phyloP scores from a whole-genome alignment of 2,329 filamentous ascomycete species.

The Cercospora berteroae region DNA sequence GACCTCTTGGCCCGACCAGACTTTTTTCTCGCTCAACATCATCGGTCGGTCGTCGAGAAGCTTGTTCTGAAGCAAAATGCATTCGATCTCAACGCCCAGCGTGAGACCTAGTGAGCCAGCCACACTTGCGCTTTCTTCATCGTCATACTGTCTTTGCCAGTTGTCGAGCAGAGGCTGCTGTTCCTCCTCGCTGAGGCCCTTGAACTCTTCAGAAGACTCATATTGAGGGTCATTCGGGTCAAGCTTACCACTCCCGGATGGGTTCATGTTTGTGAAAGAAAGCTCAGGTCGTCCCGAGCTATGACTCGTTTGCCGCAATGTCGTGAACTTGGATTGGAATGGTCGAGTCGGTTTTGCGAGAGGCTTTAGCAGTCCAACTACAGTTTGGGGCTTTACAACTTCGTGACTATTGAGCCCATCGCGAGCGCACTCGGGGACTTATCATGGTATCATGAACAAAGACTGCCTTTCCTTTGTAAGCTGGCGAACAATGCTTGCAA shows the following conservation, averaged over 20 bases:
- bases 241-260: neutral
- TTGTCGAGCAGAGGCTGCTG: neutral
- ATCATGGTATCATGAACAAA: neutral
- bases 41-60: neutral
- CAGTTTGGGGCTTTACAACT: neutral
- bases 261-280: neutral
- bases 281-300: neutral
- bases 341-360: neutral
- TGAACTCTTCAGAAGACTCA: neutral
- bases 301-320: neutral
- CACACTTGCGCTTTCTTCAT: neutral
- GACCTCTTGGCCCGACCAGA: neutral
- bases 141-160: conserved; percentile 1
- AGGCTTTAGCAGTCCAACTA: neutral
- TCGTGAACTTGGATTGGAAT: neutral
- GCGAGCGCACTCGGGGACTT: neutral
- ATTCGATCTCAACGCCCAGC: conserved; percentile 21
- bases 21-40: neutral
- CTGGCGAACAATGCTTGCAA: neutral
- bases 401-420: neutral
- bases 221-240: neutral
- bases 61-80: conserved; percentile 10
- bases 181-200: neutral
- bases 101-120: conserved; percentile 7
- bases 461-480: neutral